Conservation (phyloP, 129 eudicot genomes). For the Ambrosia trifida region DNA sequence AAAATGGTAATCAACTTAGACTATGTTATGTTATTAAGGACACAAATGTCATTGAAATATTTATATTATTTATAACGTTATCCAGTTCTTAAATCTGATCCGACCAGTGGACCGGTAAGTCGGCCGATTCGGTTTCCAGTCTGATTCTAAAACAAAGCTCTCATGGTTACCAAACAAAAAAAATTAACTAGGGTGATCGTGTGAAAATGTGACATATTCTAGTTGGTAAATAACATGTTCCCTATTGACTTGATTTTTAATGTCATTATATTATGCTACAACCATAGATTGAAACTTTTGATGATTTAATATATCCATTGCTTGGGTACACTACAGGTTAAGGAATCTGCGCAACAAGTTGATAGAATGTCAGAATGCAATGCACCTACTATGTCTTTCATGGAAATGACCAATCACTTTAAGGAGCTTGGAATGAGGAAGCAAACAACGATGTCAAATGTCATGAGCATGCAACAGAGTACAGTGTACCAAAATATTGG, state of each 20-base stretch:
- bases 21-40: too few species aligned
- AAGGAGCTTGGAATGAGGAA: slow-evolving; percentile 60
- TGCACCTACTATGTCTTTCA: slow-evolving; percentile 56
- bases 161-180: too few species aligned
- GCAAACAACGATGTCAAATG: slow-evolving; percentile 50
- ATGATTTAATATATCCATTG: background rate
- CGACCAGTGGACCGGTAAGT: too few species aligned
- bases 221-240: background rate
- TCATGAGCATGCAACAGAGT: too few species aligned
- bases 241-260: background rate
- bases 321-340: slow-evolving; percentile 49
- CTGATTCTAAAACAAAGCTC: too few species aligned
- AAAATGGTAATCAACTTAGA: too few species aligned
- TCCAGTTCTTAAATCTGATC: too few species aligned
- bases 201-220: background rate
- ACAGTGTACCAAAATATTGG: too few species aligned
- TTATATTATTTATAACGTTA: too few species aligned
- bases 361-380: slow-evolving; percentile 46
- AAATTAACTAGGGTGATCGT: background rate
- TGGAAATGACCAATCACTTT: slow-evolving; percentile 68
- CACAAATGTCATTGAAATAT: too few species aligned
- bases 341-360: slow-evolving; percentile 61
- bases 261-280: background rate
- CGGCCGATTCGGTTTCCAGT: too few species aligned
- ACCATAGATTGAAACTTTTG: too few species aligned